Percentiles rank a stretch among this genome's conserved stretches.
phyloP scores from a whole-genome alignment of 2,329 filamentous ascomycete species.

The Hypoxylon sp. region DNA sequence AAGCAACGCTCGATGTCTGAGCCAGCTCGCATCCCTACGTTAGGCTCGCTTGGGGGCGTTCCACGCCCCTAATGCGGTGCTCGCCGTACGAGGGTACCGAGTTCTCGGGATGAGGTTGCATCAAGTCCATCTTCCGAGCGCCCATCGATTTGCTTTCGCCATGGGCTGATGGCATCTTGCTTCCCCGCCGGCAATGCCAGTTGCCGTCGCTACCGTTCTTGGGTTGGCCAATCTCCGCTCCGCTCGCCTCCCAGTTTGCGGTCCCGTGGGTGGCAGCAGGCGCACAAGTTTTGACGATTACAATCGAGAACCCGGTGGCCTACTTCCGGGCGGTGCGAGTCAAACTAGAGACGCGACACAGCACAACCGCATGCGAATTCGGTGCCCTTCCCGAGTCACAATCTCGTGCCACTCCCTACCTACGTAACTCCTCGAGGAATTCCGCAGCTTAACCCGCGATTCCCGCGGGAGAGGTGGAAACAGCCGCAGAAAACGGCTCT shows the following conservation, averaged over 20 bases:
- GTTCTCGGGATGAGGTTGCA: slow-evolving; percentile 43
- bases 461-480: neutral
- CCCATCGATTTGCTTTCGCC: slow-evolving; percentile 26
- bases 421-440: neutral
- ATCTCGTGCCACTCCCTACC: slow-evolving; percentile 10
- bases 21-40: slow-evolving; percentile 17
- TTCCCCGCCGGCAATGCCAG: slow-evolving; percentile 34
- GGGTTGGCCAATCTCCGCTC: slow-evolving; percentile 30
- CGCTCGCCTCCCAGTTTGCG: slow-evolving; percentile 12
- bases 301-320: slow-evolving; percentile 18
- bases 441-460: slow-evolving; percentile 4
- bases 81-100: slow-evolving; percentile 42
- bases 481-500: slow-evolving; percentile 3
- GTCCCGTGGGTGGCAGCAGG: slow-evolving; percentile 12
- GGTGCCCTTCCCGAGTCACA: slow-evolving; percentile 28
- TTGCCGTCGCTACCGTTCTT: slow-evolving; percentile 24
- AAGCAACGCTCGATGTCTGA: slow-evolving; percentile 24
- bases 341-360: neutral
- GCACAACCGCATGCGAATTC: slow-evolving; percentile 14
- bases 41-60: slow-evolving; percentile 7
- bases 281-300: slow-evolving; percentile 1
- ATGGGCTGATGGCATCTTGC: slow-evolving; percentile 25
- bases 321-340: slow-evolving; percentile 23
- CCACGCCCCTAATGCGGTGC: slow-evolving; percentile 32
- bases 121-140: slow-evolving; percentile 36